Evolutionary conservation across 2,329 filamentous ascomycete species (phyloP).

Genomic region (Teratosphaeria zuluensis): DNA sequence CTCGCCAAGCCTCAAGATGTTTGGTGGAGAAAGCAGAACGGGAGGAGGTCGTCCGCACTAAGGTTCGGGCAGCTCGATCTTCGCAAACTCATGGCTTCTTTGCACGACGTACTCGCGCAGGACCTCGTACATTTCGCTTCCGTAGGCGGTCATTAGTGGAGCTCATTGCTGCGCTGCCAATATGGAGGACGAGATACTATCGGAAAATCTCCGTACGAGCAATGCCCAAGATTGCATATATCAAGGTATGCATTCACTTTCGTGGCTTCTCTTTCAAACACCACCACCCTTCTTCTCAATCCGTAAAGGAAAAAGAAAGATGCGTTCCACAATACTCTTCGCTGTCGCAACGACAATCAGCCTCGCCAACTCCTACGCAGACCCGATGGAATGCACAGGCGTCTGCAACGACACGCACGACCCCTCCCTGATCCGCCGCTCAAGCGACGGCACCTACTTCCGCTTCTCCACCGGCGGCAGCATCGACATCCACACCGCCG

Average conservation of each 20-base stretch:
- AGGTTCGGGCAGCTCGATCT: not conserved
- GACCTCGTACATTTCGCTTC: not conserved
- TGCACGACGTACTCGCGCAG: not conserved
- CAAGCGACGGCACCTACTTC: slow-evolving; percentile 41
- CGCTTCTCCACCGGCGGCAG: slow-evolving; percentile 44
- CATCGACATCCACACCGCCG: slow-evolving; percentile 41
- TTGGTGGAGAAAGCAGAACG: not conserved
- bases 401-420: slow-evolving; percentile 39
- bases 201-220: not conserved
- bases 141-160: not conserved
- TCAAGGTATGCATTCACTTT: not conserved
- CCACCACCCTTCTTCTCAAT: too few relatives aligned
- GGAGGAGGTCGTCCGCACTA: not conserved
- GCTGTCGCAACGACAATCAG: not conserved
- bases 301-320: not conserved
- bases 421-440: slow-evolving; percentile 38
- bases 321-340: not conserved
- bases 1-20: not conserved
- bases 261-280: not conserved
- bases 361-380: slow-evolving; percentile 25
- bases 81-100: not conserved
- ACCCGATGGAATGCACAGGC: slow-evolving; percentile 32
- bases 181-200: not conserved
- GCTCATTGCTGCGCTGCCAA: not conserved
- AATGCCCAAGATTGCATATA: not conserved